Evolutionary conservation across 2,329 filamentous ascomycete species (phyloP).

Genomic region (Paecilomyces variotii): DNA sequence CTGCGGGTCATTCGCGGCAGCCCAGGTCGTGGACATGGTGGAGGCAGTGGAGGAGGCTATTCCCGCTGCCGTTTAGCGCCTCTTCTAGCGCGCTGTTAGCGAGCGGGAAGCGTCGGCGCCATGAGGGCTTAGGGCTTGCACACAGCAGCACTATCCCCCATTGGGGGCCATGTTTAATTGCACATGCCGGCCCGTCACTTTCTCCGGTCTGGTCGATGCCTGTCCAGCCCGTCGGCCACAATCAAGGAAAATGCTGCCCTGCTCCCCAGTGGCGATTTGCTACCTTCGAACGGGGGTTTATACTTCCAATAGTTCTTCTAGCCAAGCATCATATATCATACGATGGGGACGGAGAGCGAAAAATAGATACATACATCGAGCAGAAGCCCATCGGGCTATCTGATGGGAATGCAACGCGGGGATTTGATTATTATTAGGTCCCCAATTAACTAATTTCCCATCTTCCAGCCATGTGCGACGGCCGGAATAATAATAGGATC

Average conservation of each 20-base stretch:
- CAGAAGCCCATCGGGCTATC: background rate
- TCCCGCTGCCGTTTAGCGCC: background rate
- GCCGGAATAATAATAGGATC: background rate
- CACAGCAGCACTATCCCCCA: background rate
- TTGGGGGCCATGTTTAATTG: background rate
- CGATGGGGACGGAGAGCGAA: too few species aligned
- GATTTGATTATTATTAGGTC: background rate
- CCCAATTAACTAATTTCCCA: background rate
- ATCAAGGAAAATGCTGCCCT: background rate
- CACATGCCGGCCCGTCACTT: background rate
- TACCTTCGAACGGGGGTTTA: background rate
- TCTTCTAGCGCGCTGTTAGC: background rate
- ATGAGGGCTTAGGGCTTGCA: background rate
- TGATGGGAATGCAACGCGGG: background rate
- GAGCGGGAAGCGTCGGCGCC: background rate
- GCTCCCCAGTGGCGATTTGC: too few species aligned
- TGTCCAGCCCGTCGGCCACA: background rate
- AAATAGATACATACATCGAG: background rate
- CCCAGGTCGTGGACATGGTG: background rate
- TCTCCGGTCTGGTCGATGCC: background rate
- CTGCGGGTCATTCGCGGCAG: background rate
- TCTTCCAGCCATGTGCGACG: background rate
- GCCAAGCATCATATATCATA: background rate
- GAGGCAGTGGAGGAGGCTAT: background rate
- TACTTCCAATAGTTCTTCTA: background rate